phyloP scores from a whole-genome alignment of 352 stramenopile species.

The Phytophthora hibernalis region DNA sequence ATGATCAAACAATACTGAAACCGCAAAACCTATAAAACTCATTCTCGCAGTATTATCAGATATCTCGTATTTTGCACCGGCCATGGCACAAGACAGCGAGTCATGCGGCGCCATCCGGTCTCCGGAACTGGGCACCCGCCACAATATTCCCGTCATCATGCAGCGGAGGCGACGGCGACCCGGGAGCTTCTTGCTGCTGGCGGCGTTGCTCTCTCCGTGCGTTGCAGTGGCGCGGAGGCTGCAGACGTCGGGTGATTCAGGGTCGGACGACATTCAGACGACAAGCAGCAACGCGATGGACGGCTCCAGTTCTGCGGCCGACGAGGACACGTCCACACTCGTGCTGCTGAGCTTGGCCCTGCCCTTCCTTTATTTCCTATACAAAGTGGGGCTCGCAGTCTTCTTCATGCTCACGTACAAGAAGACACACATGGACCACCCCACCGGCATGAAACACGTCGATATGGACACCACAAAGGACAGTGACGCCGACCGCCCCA shows the following conservation, averaged over 20 bases:
- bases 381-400: constrained; percentile 46
- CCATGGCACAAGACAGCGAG: constrained; percentile 25
- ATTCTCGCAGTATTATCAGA: neutral
- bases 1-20: neutral
- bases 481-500: constrained; percentile 27
- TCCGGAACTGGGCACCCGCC: constrained; percentile 20
- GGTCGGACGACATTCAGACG: constrained; percentile 2
- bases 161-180: constrained; percentile 26
- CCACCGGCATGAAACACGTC: constrained; percentile 7
- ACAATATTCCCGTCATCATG: constrained; percentile 20
- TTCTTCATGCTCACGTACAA: constrained; percentile 45
- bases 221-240: constrained; percentile 20
- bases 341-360: constrained; percentile 42
- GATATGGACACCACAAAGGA: constrained; percentile 22
- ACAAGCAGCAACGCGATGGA: constrained; percentile 11
- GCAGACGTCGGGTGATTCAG: constrained; percentile 8
- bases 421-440: constrained; percentile 5
- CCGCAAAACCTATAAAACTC: neutral
- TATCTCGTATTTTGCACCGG: neutral
- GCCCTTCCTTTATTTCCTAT: constrained; percentile 49
- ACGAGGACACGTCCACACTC: constrained; percentile 35
- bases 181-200: constrained; percentile 6
- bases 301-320: constrained; percentile 8
- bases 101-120: constrained; percentile 19
- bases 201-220: constrained; percentile 11